Evolutionary conservation across 495 filamentous ascomycete species (phyloP).

Genomic region (Penicillium tannophilum): DNA sequence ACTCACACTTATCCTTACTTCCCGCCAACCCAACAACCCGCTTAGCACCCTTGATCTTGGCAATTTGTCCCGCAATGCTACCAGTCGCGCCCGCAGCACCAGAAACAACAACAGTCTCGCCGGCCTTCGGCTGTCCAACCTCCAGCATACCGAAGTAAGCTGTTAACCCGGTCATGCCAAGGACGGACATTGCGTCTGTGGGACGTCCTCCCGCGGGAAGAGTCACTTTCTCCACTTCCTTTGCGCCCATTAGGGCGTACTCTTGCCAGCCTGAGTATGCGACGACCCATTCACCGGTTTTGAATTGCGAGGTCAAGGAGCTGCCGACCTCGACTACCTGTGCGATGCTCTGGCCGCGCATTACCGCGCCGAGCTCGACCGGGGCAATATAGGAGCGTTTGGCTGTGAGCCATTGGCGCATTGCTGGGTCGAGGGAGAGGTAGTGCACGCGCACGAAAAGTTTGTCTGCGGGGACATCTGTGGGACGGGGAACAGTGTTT

Average conservation of each 20-base stretch:
- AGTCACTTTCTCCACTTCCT: slow-evolving; percentile 45
- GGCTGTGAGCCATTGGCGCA: slow-evolving; percentile 74
- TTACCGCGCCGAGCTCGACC: slow-evolving; percentile 64
- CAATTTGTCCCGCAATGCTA: slow-evolving; percentile 68
- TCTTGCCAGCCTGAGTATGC: slow-evolving; percentile 63
- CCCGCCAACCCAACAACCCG: slow-evolving; percentile 56
- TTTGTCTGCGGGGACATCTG: slow-evolving; percentile 56
- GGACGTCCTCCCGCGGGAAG: slow-evolving; percentile 49
- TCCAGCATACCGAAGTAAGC: slow-evolving; percentile 69
- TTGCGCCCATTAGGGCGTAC: slow-evolving; percentile 53
- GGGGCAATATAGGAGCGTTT: slow-evolving; percentile 68
- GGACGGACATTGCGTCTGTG: slow-evolving; percentile 62
- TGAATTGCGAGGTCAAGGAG: slow-evolving; percentile 40
- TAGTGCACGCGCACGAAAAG: slow-evolving; percentile 67
- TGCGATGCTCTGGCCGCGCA: slow-evolving; percentile 64
- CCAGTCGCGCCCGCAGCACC: slow-evolving; percentile 74
- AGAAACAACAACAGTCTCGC: slow-evolving; percentile 67
- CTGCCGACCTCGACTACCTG: slow-evolving; percentile 53
- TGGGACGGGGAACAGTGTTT: slow-evolving; percentile 46
- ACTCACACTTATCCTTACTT: slow-evolving; percentile 48
- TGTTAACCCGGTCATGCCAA: slow-evolving; percentile 62
- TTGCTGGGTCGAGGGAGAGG: slow-evolving; percentile 80
- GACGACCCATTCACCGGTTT: slow-evolving; percentile 54
- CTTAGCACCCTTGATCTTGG: slow-evolving; percentile 60
- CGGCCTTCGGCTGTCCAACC: slow-evolving; percentile 56